Percentiles rank a stretch among this genome's conserved stretches.
Evolutionary conservation across 2,329 filamentous ascomycete species (phyloP).

Genomic region (Ceratocystis ficicola): DNA sequence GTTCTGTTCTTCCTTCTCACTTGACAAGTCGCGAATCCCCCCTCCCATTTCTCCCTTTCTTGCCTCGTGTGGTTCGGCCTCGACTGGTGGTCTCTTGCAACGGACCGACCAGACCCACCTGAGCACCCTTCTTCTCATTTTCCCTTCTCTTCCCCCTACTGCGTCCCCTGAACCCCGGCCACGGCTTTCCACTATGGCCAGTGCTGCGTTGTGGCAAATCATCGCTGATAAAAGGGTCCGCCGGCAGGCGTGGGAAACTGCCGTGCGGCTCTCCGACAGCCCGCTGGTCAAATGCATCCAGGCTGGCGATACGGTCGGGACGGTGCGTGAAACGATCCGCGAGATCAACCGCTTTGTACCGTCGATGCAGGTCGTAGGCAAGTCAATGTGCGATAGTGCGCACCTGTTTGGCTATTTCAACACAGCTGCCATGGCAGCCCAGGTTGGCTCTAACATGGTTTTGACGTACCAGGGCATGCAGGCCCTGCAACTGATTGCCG

Average conservation of each 20-base stretch:
- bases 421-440: conserved; percentile 27
- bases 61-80: too few species aligned
- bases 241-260: conserved; percentile 22
- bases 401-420: conserved; percentile 29
- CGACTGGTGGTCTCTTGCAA: not conserved
- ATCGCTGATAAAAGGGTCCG: conserved; percentile 21
- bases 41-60: too few species aligned
- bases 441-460: conserved; percentile 30
- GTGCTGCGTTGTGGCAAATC: conserved; percentile 21
- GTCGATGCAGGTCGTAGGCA: conserved; percentile 30
- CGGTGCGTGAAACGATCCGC: conserved; percentile 20
- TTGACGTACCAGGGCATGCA: conserved; percentile 31
- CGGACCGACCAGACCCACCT: not conserved
- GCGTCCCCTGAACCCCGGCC: not conserved
- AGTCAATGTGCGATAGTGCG: conserved; percentile 29
- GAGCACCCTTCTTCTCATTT: not conserved
- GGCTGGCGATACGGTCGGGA: conserved; percentile 21
- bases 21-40: too few species aligned
- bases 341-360: conserved; percentile 26
- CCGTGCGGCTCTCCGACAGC: conserved; percentile 20
- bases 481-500: conserved; percentile 30
- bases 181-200: conserved; percentile 22
- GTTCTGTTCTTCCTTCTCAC: too few species aligned
- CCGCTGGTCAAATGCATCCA: conserved; percentile 21
- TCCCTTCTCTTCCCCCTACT: not conserved